phyloP scores from a whole-genome alignment of 1,284 basidiomycete genomes.

The Ceratobasidium sp. region DNA sequence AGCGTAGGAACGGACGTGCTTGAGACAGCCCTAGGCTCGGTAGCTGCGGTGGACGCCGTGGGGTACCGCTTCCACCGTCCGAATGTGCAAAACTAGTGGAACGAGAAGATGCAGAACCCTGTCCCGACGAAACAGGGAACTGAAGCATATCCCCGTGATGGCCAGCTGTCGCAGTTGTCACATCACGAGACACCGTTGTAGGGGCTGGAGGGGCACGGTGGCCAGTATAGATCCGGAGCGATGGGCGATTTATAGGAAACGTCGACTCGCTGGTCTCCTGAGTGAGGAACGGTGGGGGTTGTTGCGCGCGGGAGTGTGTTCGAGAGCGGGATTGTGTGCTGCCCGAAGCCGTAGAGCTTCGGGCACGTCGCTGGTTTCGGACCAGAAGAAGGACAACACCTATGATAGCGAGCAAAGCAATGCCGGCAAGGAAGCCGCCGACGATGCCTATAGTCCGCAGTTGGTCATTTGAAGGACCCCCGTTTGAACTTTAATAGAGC shows the following conservation, averaged over 20 bases:
- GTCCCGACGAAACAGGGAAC: conserved; percentile 15
- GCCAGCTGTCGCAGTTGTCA: conserved; percentile 26
- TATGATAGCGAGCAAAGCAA: conserved; percentile 18
- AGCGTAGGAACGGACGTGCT: conserved; percentile 37
- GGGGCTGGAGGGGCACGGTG: neutral
- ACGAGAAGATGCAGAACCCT: conserved; percentile 23
- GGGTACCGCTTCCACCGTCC: neutral
- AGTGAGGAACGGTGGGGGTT: neutral
- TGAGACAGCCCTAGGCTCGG: conserved; percentile 36
- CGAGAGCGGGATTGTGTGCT: conserved; percentile 27
- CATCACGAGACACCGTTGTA: neutral
- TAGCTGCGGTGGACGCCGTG: conserved; percentile 25
- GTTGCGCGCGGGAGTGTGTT: conserved; percentile 29
- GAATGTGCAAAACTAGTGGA: conserved; percentile 31
- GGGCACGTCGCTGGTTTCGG: conserved; percentile 32
- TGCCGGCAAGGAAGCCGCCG: conserved; percentile 37
- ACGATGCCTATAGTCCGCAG: conserved; percentile 36
- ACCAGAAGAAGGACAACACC: conserved; percentile 24
- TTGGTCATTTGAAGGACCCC: conserved; percentile 3
- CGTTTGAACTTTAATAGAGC: neutral
- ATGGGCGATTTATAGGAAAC: conserved; percentile 11
- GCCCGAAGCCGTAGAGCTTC: conserved; percentile 20
- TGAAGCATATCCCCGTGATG: conserved; percentile 9
- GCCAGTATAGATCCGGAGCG: conserved; percentile 18
- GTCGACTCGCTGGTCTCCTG: conserved; percentile 1